Conservation (phyloP, 2,329 filamentous ascomycete species). For the Colletotrichum orbiculare region DNA sequence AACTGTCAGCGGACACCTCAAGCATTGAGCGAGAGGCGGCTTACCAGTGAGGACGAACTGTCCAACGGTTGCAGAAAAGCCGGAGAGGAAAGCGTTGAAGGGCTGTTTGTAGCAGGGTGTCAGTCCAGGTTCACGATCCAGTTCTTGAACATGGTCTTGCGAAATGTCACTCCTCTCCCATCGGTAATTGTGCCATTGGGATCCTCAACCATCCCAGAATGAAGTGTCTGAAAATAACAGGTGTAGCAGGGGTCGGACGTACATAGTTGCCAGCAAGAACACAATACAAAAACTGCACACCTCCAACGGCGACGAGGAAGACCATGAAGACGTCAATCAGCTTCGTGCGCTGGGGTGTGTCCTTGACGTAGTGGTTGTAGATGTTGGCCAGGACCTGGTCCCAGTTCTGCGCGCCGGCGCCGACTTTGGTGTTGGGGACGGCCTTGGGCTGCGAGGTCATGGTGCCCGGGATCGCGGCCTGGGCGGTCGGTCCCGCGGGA, state of each 20-base stretch:
- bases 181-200: not conserved
- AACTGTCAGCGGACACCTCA: not conserved
- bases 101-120: slow-evolving; percentile 67
- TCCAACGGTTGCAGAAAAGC: slow-evolving; percentile 93
- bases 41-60: slow-evolving; percentile 95
- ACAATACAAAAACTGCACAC: slow-evolving; percentile 94
- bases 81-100: slow-evolving; percentile 98
- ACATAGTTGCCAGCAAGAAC: slow-evolving; percentile 94
- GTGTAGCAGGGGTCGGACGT: slow-evolving; percentile 48
- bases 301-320: slow-evolving; percentile 87
- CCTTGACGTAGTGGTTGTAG: slow-evolving; percentile 80
- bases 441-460: slow-evolving; percentile 37
- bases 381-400: slow-evolving; percentile 75
- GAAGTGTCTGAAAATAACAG: not conserved
- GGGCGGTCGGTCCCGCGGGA: slow-evolving; percentile 34
- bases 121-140: slow-evolving; percentile 36
- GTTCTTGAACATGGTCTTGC: not conserved
- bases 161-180: too few species aligned
- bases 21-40: slow-evolving; percentile 41
- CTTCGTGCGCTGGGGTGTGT: slow-evolving; percentile 91
- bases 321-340: slow-evolving; percentile 91
- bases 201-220: not conserved
- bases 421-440: slow-evolving; percentile 32
- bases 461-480: slow-evolving; percentile 37
- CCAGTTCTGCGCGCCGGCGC: slow-evolving; percentile 48